A percentile compares a stretch with the other conserved stretches of the same genome.
These are phyloP conservation scores for Globisporangium takayamanum DNA, from an alignment of 352 stramenopile species.

Conservation along the genomic window DNA sequence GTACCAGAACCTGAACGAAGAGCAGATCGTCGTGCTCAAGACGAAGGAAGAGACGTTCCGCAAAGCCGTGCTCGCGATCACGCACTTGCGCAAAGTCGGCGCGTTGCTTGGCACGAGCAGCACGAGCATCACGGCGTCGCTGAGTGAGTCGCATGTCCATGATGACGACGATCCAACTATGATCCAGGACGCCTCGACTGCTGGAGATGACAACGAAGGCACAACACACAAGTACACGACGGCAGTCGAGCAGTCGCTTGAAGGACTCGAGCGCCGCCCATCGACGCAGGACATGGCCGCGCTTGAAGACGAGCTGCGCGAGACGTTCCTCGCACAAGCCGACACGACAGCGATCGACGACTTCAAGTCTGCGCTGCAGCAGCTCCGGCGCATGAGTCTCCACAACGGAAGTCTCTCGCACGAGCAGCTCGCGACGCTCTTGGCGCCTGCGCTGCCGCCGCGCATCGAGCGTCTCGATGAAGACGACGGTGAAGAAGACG, in stretches of 20 bases:
- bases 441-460: background rate
- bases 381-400: constrained; percentile 42
- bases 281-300: constrained; percentile 30
- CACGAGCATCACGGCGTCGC: background rate
- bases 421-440: constrained; percentile 15
- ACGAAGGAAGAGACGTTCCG: constrained; percentile 69
- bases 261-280: constrained; percentile 1
- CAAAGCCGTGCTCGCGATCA: constrained; percentile 55
- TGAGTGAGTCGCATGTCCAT: background rate
- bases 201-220: background rate
- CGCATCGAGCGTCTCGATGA: background rate
- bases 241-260: constrained; percentile 29
- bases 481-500: constrained; percentile 16
- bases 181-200: background rate
- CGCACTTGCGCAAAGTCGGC: constrained; percentile 36
- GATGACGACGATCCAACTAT: constrained; percentile 5
- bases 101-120: constrained; percentile 11
- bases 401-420: constrained; percentile 5
- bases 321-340: constrained; percentile 55
- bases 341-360: constrained; percentile 59
- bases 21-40: constrained; percentile 55
- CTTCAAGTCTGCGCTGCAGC: constrained; percentile 60
- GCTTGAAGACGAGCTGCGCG: constrained; percentile 55
- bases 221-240: constrained; percentile 25
- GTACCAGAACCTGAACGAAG: constrained; percentile 60